Evolutionary conservation across 1,284 basidiomycete genomes (phyloP).

Genomic region (Prillingera fragicola): DNA sequence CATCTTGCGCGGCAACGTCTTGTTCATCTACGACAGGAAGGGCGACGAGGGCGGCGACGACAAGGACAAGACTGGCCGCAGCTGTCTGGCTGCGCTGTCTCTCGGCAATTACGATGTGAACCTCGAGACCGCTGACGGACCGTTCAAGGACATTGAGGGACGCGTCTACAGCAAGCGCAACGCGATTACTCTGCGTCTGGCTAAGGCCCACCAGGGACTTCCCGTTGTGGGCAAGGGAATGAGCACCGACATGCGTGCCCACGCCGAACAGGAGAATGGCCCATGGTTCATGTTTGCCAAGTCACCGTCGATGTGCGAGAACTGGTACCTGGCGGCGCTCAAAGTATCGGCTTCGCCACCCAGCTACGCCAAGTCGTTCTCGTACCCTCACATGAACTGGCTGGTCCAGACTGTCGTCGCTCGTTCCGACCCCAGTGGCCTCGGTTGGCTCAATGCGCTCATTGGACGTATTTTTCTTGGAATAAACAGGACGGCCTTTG

Average conservation of each 20-base stretch:
- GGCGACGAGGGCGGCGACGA: conserved; percentile 73
- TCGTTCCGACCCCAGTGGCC: conserved; percentile 83
- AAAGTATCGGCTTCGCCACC: conserved; percentile 58
- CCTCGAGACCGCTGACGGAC: conserved; percentile 61
- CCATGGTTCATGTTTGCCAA: conserved; percentile 89
- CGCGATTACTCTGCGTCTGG: conserved; percentile 67
- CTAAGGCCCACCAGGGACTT: conserved; percentile 15
- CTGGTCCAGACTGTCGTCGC: conserved; percentile 81
- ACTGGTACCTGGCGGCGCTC: conserved; percentile 89
- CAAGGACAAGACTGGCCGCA: too few relatives aligned
- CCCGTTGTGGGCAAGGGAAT: conserved; percentile 33
- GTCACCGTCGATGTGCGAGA: conserved; percentile 53
- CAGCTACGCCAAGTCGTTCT: conserved; percentile 56
- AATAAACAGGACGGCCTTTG: conserved; percentile 71
- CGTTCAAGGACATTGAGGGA: conserved; percentile 50
- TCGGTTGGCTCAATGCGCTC: conserved; percentile 94
- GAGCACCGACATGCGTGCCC: conserved; percentile 48
- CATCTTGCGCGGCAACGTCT: conserved; percentile 76
- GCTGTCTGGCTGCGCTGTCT: conserved; percentile 76
- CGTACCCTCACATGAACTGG: conserved; percentile 70
- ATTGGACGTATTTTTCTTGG: conserved; percentile 88
- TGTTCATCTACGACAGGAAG: conserved; percentile 71
- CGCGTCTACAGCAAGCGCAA: conserved; percentile 85
- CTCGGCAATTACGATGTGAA: conserved; percentile 64
- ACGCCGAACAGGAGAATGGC: conserved; percentile 47